Conservation (phyloP, 202 grass and related monocot genomes). For the Alloteropsis angusta region DNA sequence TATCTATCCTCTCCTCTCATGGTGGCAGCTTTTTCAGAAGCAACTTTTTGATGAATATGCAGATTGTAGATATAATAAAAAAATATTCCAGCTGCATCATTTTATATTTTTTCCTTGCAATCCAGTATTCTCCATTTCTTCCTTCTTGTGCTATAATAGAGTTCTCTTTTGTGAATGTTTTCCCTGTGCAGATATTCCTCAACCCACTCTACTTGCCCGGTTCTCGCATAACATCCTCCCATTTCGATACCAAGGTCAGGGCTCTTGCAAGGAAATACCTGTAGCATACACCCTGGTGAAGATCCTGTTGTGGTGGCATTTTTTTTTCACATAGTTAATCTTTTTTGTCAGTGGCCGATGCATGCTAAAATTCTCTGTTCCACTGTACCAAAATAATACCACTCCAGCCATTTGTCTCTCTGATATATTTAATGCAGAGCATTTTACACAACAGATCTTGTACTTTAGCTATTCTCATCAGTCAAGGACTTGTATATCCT, state of each 20-base stretch:
- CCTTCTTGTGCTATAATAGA: background rate
- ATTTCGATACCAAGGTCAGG: slow-evolving; percentile 70
- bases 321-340: background rate
- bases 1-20: background rate
- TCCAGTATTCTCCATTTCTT: background rate
- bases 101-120: background rate
- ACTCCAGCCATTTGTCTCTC: background rate
- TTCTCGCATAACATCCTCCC: slow-evolving; percentile 71
- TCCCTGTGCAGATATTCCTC: slow-evolving; percentile 31
- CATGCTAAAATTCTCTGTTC: background rate
- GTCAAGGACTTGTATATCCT: background rate
- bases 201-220: slow-evolving; percentile 67
- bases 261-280: slow-evolving; percentile 78
- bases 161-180: background rate
- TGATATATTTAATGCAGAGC: background rate
- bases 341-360: background rate
- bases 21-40: background rate
- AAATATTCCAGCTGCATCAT: background rate
- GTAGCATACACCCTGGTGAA: slow-evolving; percentile 10
- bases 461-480: background rate
- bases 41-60: background rate
- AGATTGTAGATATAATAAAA: background rate
- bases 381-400: background rate
- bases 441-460: background rate
- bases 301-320: background rate